Base-by-base conservation (phyloP, 1,139 yeast genomes). In the Hyphopichia pseudoburtonii region DNA sequence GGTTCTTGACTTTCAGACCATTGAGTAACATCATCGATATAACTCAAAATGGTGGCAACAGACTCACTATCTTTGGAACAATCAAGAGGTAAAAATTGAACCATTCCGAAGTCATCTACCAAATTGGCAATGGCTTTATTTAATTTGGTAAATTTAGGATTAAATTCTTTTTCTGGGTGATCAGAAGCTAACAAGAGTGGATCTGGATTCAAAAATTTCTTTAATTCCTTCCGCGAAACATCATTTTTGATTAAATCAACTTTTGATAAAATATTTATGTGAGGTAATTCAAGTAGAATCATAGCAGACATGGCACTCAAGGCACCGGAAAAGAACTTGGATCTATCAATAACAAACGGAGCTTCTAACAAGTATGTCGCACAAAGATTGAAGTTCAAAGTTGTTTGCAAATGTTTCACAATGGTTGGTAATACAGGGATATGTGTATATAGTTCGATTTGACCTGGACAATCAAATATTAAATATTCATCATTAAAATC, bases 41-140 rank as follows among this genome's bases (percentile, higher is more conserved):
- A 89, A 54, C 96, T 85, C 49, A 94, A 69, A 36, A 92, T 92
- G 0, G 92, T 84, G 7, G 84, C 80, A 15, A 92, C 84, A 33
- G 89, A 78, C 35, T 83, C 90, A 41, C 75, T 73, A 30, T 89
- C 84, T 56, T 86, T 83, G 32, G 82, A 75, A 33, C 96, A 83
- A 53, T 88, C 94, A 45, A 92, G 70, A 0, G 98, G 97, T 46
- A 92, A 66, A 55, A 89, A 92, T 56, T 92, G 97, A 3, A 92
- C 97, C 99, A 92, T 92, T 7, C 98, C 97, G 60, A 92, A 92
- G 56, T 94, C 99, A 57, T 94, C 97, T 25, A 87, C 90, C 49
- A 92, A 70, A 46, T 85, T 81, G 1, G 97, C 97, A 48, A 92
- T 89, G 21, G 92, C 76, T 49, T 77, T 77, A 57, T 88, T 92